Percentiles rank a stretch among this genome's conserved stretches.
Conservation (phyloP, 1,139 yeast genomes). For the Petasospora rhodanensis region DNA sequence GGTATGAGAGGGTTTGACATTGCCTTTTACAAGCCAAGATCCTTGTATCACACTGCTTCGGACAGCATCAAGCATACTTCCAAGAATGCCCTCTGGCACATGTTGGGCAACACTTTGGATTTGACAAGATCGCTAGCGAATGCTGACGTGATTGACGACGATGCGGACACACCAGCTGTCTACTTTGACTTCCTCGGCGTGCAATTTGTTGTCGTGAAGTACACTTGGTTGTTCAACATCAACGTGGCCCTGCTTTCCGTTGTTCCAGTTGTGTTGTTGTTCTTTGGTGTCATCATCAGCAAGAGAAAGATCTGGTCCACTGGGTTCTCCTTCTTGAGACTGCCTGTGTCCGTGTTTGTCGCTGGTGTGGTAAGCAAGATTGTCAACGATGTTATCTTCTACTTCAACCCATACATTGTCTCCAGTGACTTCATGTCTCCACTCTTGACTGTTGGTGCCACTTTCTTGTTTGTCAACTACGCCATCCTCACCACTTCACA, state of each 20-base stretch:
- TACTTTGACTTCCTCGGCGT: conserved; percentile 59
- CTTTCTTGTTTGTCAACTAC: conserved; percentile 53
- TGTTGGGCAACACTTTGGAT: conserved; percentile 70
- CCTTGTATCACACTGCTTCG: conserved; percentile 72
- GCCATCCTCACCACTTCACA: conserved; percentile 48
- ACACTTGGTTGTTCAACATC: conserved; percentile 40
- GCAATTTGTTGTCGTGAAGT: conserved; percentile 49
- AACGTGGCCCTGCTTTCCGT: conserved; percentile 48
- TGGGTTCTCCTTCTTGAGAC: conserved; percentile 44
- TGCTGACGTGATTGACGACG: conserved; percentile 39
- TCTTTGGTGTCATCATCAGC: conserved; percentile 44
- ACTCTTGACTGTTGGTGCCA: conserved; percentile 38
- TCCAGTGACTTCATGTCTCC: conserved; percentile 54
- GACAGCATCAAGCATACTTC: conserved; percentile 67
- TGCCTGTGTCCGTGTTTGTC: conserved; percentile 49
- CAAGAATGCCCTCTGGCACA: conserved; percentile 69
- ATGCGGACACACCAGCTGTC: conserved; percentile 43
- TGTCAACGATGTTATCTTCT: conserved; percentile 33
- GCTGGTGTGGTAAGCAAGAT: conserved; percentile 38
- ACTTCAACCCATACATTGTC: conserved; percentile 51
- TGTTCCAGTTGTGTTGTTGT: conserved; percentile 50
- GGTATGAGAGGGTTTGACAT: conserved; percentile 84
- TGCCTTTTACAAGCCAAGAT: conserved; percentile 72
- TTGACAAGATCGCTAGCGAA: conserved; percentile 40
- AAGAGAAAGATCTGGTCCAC: conserved; percentile 48